phyloP scores from a whole-genome alignment of 352 stramenopile genomes.

The Paralagenidium karlingii region DNA sequence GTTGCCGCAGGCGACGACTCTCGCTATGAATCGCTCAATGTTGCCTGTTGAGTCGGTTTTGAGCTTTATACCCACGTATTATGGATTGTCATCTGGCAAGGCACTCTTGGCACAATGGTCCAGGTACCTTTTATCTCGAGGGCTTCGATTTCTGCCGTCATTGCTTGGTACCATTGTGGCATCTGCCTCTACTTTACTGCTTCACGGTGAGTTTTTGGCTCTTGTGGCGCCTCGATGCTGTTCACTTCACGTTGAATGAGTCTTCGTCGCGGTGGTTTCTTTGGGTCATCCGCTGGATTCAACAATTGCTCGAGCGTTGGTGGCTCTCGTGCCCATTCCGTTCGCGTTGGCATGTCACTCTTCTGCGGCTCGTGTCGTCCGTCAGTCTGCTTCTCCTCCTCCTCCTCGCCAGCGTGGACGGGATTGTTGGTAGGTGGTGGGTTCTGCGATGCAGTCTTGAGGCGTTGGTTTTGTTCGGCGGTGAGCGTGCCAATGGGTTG shows the following conservation, averaged over 20 bases:
- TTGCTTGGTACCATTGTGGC: background rate
- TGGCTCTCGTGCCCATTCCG: background rate
- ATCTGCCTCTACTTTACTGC: background rate
- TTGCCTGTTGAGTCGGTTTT: conserved; percentile 3
- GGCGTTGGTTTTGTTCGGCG: background rate
- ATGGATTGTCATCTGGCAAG: background rate
- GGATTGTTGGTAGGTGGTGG: too few relatives aligned
- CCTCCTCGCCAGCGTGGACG: too few relatives aligned
- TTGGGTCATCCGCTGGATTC: too few relatives aligned
- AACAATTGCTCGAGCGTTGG: background rate
- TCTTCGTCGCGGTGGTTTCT: background rate
- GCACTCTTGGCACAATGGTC: background rate
- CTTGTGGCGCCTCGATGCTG: background rate
- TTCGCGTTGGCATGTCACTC: background rate
- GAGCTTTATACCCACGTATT: conserved; percentile 5
- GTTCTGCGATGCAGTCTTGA: too few relatives aligned
- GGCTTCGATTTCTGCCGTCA: background rate
- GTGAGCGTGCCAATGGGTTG: background rate
- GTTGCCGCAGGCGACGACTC: conserved; percentile 3
- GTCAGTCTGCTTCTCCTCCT: background rate
- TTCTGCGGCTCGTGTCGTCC: background rate
- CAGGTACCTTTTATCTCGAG: background rate
- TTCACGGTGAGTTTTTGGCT: background rate
- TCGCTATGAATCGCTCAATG: conserved; percentile 6
- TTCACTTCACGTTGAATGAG: background rate